Conservation (phyloP, 352 stramenopile genomes). For the Globisporangium paddicum region DNA sequence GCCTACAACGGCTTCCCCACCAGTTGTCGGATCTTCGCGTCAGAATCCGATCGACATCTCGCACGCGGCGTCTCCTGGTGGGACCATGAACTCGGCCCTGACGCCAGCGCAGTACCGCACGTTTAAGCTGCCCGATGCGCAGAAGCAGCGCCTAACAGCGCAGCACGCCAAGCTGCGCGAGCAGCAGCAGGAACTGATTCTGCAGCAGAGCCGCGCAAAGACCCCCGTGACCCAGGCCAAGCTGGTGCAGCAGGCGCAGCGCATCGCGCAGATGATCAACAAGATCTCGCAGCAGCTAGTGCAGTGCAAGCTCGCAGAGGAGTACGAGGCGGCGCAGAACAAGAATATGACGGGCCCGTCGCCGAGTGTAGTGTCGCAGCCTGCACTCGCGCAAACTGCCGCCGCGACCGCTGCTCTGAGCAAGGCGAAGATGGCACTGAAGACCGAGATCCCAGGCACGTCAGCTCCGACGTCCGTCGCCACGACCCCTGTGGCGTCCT, state of each 20-base stretch:
- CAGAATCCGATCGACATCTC: constrained; percentile 53
- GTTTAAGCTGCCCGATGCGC: constrained; percentile 59
- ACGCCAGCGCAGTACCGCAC: constrained; percentile 71
- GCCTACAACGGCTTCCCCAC: constrained; percentile 12
- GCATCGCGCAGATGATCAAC: constrained; percentile 78
- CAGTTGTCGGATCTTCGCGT: constrained; percentile 26
- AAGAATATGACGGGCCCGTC: constrained; percentile 39
- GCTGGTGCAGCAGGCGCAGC: constrained; percentile 65
- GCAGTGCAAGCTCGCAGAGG: constrained; percentile 77
- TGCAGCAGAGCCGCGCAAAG: constrained; percentile 69
- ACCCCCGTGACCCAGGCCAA: constrained; percentile 66
- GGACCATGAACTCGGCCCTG: constrained; percentile 31
- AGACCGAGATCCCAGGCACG: constrained; percentile 18
- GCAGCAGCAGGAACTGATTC: constrained; percentile 76
- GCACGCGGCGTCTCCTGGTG: constrained; percentile 21
- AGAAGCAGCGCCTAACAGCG: constrained; percentile 63
- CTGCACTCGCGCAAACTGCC: constrained; percentile 21
- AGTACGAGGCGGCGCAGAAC: constrained; percentile 62
- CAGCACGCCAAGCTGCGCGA: constrained; percentile 71
- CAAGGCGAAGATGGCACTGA: constrained; percentile 32
- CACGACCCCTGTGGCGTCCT: constrained; percentile 13
- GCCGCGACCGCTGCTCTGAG: constrained; percentile 24
- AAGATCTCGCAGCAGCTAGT: constrained; percentile 85
- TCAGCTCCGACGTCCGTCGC: constrained; percentile 3
- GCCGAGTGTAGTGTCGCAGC: constrained; percentile 13